phyloP scores from a whole-genome alignment of 2,329 filamentous ascomycete species.

The Fusarium sarcochroum region DNA sequence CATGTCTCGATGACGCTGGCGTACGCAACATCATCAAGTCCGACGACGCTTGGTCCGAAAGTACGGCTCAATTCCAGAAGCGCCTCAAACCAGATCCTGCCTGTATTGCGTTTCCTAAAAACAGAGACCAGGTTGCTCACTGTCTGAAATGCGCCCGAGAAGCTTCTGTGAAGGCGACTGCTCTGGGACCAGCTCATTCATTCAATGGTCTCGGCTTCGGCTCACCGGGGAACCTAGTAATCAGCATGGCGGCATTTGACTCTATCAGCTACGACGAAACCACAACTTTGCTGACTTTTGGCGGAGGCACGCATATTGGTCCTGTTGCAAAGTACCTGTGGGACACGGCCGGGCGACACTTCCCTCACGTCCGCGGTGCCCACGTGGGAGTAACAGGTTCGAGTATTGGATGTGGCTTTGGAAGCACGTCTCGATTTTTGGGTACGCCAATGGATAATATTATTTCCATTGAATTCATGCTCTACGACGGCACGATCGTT shows the following conservation, averaged over 20 bases:
- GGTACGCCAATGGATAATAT: slow-evolving; percentile 39
- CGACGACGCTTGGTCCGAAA: slow-evolving; percentile 25
- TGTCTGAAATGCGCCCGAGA: slow-evolving; percentile 37
- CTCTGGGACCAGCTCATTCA: slow-evolving; percentile 38
- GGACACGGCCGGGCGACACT: slow-evolving; percentile 37
- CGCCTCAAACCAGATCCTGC: slow-evolving; percentile 37
- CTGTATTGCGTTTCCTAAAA: slow-evolving; percentile 33
- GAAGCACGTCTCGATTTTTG: slow-evolving; percentile 24
- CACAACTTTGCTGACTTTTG: slow-evolving; percentile 21
- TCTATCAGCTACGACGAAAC: slow-evolving; percentile 29
- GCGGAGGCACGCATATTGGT: slow-evolving; percentile 36
- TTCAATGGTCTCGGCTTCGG: slow-evolving; percentile 40
- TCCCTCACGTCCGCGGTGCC: slow-evolving; percentile 38
- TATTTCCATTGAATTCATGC: slow-evolving; percentile 34
- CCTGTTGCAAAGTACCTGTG: slow-evolving; percentile 36
- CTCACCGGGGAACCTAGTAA: slow-evolving; percentile 33
- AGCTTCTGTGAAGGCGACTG: slow-evolving; percentile 29
- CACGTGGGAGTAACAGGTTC: slow-evolving; percentile 40
- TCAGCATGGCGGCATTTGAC: slow-evolving; percentile 40
- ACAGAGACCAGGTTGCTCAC: slow-evolving; percentile 26
- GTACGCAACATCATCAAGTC: slow-evolving; percentile 28
- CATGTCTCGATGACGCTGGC: slow-evolving; percentile 21
- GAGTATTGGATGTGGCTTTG: slow-evolving; percentile 37
- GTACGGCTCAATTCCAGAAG: slow-evolving; percentile 35
- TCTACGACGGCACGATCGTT: slow-evolving; percentile 40